Evolutionary conservation across 2,329 filamentous ascomycete species (phyloP).

Genomic region (Phialophora macrospora): DNA sequence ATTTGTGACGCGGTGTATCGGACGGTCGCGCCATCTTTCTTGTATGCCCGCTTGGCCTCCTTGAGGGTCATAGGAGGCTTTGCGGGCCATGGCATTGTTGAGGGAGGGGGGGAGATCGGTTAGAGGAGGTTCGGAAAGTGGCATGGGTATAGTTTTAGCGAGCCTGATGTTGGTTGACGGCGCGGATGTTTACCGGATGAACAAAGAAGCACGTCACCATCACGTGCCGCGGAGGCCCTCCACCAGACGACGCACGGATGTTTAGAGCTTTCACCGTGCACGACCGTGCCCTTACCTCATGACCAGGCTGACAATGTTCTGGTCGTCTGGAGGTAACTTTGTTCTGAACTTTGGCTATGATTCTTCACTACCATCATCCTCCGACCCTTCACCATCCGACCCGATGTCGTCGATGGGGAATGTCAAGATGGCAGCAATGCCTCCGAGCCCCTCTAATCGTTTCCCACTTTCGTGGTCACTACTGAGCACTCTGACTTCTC

Average conservation of each 20-base stretch:
- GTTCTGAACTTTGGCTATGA: slow-evolving; percentile 9
- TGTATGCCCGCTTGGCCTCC: slow-evolving; percentile 38
- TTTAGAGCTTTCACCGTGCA: neutral
- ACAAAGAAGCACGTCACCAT: slow-evolving; percentile 18
- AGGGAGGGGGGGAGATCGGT: neutral
- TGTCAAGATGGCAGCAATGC: slow-evolving; percentile 87
- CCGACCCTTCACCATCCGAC: slow-evolving; percentile 61
- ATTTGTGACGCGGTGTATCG: slow-evolving; percentile 36
- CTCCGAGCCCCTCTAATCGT: slow-evolving; percentile 79
- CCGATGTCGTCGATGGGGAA: slow-evolving; percentile 85
- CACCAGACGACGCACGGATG: neutral
- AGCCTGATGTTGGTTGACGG: neutral
- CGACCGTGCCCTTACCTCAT: neutral
- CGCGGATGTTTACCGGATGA: slow-evolving; percentile 9
- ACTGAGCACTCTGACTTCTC: slow-evolving; percentile 86
- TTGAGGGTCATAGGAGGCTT: slow-evolving; percentile 38
- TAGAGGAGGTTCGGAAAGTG: neutral
- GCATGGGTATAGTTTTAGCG: neutral
- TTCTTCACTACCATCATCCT: slow-evolving; percentile 30
- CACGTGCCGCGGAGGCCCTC: neutral
- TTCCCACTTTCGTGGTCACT: slow-evolving; percentile 93
- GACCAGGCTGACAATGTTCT: neutral
- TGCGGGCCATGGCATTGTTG: slow-evolving; percentile 31
- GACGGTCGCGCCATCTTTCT: slow-evolving; percentile 34
- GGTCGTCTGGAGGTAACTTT: neutral